phyloP scores from a whole-genome alignment of 2,329 filamentous ascomycete species.

The Cladosporium halotolerans region DNA sequence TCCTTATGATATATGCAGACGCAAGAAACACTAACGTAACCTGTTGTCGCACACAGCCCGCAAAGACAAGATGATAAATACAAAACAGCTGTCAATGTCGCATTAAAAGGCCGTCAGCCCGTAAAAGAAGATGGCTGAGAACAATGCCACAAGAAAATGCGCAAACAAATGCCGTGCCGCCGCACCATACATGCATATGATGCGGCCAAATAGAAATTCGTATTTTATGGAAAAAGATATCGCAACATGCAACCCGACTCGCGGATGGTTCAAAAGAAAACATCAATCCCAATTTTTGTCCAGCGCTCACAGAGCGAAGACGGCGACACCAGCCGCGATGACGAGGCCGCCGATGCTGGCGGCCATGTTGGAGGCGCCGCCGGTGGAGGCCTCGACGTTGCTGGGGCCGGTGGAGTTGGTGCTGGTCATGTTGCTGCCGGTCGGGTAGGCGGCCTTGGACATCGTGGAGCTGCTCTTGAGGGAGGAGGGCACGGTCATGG shows the following conservation, averaged over 20 bases:
- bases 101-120: neutral
- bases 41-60: neutral
- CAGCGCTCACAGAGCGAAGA: conserved; percentile 29
- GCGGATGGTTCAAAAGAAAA: neutral
- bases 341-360: conserved; percentile 35
- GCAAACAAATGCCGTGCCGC: neutral
- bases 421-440: conserved; percentile 21
- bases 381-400: conserved; percentile 15
- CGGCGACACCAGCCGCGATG: conserved; percentile 36
- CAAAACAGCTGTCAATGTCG: conserved; percentile 4
- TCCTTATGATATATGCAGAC: too few relatives aligned
- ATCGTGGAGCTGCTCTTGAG: conserved; percentile 16
- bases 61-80: neutral
- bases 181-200: neutral
- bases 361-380: conserved; percentile 24
- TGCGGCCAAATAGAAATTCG: neutral
- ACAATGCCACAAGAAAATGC: neutral
- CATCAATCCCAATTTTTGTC: neutral
- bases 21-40: too few relatives aligned
- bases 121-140: neutral
- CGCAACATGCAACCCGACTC: neutral
- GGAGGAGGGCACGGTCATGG: conserved; percentile 27
- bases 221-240: neutral
- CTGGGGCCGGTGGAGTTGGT: conserved; percentile 23
- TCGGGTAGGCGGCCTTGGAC: conserved; percentile 17